phyloP scores from a whole-genome alignment of 352 stramenopile species.

The Globisporangium splendens region DNA sequence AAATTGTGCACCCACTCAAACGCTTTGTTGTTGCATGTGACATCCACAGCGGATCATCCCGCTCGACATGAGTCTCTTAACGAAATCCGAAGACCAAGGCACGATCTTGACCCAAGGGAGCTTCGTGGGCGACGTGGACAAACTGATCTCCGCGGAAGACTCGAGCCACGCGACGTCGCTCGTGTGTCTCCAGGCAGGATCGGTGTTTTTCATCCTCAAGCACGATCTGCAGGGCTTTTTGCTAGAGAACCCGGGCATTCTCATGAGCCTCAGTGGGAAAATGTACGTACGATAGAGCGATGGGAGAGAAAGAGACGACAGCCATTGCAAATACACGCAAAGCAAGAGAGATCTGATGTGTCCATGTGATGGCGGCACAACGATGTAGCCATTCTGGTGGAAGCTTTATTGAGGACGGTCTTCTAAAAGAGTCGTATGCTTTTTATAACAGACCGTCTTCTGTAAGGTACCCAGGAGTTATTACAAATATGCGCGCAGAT shows the following conservation, averaged over 20 bases:
- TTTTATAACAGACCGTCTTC: no score
- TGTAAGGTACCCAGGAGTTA: no score
- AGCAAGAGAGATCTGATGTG: not conserved
- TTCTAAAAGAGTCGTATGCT: no score
- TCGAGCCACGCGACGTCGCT: constrained; percentile 55
- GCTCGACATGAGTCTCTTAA: constrained; percentile 48
- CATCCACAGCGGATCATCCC: constrained; percentile 43
- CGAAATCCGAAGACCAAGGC: constrained; percentile 35
- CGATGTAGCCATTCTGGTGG: no score
- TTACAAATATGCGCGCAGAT: not conserved
- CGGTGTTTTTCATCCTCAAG: constrained; percentile 61
- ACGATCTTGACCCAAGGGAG: constrained; percentile 44
- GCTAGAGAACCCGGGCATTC: constrained; percentile 69
- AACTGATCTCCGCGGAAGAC: constrained; percentile 52
- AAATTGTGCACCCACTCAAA: no score
- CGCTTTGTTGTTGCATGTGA: not conserved
- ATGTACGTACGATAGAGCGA: constrained; percentile 37
- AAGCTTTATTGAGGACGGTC: no score
- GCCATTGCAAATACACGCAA: not conserved
- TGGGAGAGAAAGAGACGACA: no score
- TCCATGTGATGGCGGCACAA: no score
- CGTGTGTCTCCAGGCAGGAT: constrained; percentile 45
- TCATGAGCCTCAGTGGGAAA: constrained; percentile 66
- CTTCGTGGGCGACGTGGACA: constrained; percentile 73
- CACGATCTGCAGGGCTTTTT: constrained; percentile 69